Evolutionary conservation across 345 rosid species (phyloP), one percentile per base, ranked within the genome.

Genomic region (Cardamine chenopodiifolia): DNA sequence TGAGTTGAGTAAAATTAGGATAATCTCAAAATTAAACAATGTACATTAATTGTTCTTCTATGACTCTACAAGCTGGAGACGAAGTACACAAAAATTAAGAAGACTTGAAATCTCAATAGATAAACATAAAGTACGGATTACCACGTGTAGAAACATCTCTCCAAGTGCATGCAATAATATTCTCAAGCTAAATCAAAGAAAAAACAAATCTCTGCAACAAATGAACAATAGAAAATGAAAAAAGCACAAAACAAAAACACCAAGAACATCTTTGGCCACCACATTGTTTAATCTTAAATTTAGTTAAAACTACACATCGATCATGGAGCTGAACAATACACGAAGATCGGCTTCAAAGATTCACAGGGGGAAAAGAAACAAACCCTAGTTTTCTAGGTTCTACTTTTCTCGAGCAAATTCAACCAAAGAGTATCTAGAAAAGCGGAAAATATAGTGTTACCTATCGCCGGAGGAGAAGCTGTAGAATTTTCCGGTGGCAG

Each of bases 401-500:
- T 40, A 12, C 9, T 3, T 25, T 42, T 28, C 15, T 19, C 34
- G 25, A 31, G 34, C 56, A 57, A 70, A 26, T 17, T 28, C 35
- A 81, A 35, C 54, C 6, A 15, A 8, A 25, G 1, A 65, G 20
- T 77, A 75, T 22, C 62, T 47, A 19, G 8, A 34, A 40, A 60
- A 58, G 52, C 66, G 15, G 19, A 31, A 9, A 48, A 1, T 0
- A 10, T 11, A 62, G 42, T 57, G 62, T 39, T 68, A 88, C 93
- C 87, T 83, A 31, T 71, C 70, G 35, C 78, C 71, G 72, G 83
- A 79, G 34, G 82, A 86, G 83, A 84, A 90, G 56, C 75, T 82
- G 66, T 82, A 86, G 62, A 81, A 81, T 71, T 35, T 76, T 54
- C 92, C 93, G 66, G 85, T 72, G 67, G 82, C 31, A 67, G 97